Evolutionary conservation across 2,329 filamentous ascomycete species (phyloP).

Genomic region (Diplodia seriata): DNA sequence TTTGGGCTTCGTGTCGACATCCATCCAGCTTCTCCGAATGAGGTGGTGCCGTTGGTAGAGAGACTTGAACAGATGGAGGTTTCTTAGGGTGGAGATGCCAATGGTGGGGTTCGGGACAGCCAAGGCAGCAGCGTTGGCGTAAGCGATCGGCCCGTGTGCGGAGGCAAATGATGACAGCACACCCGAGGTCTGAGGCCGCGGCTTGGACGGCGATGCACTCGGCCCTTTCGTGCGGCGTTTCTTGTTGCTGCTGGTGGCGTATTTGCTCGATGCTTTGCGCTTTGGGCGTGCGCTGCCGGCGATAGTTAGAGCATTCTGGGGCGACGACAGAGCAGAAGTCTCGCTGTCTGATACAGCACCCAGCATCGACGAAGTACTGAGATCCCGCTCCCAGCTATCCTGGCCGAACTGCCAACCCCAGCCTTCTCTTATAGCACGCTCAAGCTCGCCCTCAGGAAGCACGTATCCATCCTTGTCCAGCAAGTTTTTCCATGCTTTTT

Average conservation of each 20-base stretch:
- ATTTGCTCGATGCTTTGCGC: slow-evolving; percentile 48
- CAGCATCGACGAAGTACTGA: slow-evolving; percentile 64
- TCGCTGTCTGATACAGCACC: slow-evolving; percentile 51
- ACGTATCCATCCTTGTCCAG: slow-evolving; percentile 84
- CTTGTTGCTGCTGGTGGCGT: slow-evolving; percentile 54
- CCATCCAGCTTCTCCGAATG: slow-evolving; percentile 92
- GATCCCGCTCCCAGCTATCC: slow-evolving; percentile 79
- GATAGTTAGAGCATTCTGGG: slow-evolving; percentile 22
- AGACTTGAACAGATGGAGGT: slow-evolving; percentile 93
- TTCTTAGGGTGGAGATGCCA: slow-evolving; percentile 77
- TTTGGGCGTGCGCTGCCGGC: slow-evolving; percentile 45
- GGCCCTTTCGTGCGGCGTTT: slow-evolving; percentile 63
- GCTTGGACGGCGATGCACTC: slow-evolving; percentile 50
- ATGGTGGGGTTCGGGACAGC: slow-evolving; percentile 83
- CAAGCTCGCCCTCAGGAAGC: slow-evolving; percentile 80
- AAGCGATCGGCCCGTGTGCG: slow-evolving; percentile 83
- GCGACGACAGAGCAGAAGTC: slow-evolving; percentile 37
- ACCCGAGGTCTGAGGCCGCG: slow-evolving; percentile 49
- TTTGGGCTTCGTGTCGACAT: slow-evolving; percentile 77
- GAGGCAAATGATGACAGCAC: slow-evolving; percentile 58
- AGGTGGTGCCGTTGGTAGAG: slow-evolving; percentile 92
- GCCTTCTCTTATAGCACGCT: slow-evolving; percentile 84
- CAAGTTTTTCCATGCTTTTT: slow-evolving; percentile 93
- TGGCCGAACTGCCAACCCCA: slow-evolving; percentile 96
- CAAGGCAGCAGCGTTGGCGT: slow-evolving; percentile 81